These are phyloP conservation scores for Pichia sp. DNA, from an alignment of 1,139 yeast species.

Conservation along the genomic window DNA sequence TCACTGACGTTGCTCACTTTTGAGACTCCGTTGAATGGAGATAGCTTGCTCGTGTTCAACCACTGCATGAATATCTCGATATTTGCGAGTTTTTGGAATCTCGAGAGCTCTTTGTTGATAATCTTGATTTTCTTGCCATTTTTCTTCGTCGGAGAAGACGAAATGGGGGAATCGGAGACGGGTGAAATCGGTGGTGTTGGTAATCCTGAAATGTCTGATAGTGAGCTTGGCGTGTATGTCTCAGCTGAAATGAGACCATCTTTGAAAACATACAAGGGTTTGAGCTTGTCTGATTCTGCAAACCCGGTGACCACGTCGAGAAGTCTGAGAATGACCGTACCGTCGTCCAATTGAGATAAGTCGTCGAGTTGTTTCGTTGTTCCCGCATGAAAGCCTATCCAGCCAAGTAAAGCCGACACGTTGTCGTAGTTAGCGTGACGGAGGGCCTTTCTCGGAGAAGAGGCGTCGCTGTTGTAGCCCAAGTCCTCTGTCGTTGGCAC, in stretches of 20 bases:
- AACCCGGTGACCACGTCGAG: background rate
- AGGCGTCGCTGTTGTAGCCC: background rate
- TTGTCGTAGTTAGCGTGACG: background rate
- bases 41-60: slow-evolving; percentile 47
- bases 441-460: slow-evolving; percentile 2
- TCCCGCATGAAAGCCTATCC: slow-evolving; percentile 36
- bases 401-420: slow-evolving; percentile 4
- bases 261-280: background rate
- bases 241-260: background rate
- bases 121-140: background rate
- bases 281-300: slow-evolving; percentile 1
- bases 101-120: slow-evolving; percentile 32
- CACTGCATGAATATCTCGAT: slow-evolving; percentile 55
- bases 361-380: slow-evolving; percentile 15
- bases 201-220: background rate
- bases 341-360: slow-evolving; percentile 3
- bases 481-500: background rate
- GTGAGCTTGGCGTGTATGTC: background rate
- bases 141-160: background rate
- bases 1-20: background rate
- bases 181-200: background rate
- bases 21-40: slow-evolving; percentile 33
- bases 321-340: slow-evolving; percentile 2
- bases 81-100: slow-evolving; percentile 64
- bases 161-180: background rate